These are phyloP conservation scores for Entomortierella beljakovae DNA, from an alignment of 192 early-diverging fungal genomes.

Conservation along the genomic window DNA sequence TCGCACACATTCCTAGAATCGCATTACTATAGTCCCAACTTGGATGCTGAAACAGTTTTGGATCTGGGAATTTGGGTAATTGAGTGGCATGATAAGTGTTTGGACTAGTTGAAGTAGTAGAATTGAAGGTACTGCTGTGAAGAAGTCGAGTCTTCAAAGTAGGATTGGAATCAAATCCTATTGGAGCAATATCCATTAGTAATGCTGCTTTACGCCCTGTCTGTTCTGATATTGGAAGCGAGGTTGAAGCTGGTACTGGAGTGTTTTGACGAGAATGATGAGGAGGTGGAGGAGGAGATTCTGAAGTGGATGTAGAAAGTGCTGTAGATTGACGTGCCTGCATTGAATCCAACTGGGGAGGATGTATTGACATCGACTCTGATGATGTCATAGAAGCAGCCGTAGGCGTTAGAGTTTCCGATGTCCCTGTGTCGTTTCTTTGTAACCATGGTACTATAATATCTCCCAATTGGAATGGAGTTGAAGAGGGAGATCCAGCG, in stretches of 20 bases:
- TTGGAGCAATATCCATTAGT: conserved; percentile 7
- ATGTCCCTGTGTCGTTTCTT: conserved; percentile 5
- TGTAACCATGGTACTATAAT: neutral
- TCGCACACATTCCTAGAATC: conserved; percentile 61
- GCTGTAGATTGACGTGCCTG: conserved; percentile 13
- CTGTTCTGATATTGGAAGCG: neutral
- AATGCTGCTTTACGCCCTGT: neutral
- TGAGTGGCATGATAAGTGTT: neutral
- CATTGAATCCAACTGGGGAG: neutral
- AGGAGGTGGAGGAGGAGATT: neutral
- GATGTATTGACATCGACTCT: neutral
- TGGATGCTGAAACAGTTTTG: neutral
- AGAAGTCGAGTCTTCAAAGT: conserved; percentile 7
- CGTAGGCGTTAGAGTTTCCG: conserved; percentile 8
- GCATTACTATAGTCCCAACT: conserved; percentile 63
- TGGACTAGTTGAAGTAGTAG: neutral
- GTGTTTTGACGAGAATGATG: neutral
- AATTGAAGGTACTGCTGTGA: neutral
- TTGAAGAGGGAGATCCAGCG: neutral
- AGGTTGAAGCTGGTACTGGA: neutral
- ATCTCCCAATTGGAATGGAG: neutral
- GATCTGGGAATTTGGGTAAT: neutral
- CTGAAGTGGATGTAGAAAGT: neutral
- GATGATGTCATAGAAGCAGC: conserved; percentile 1
- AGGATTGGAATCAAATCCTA: conserved; percentile 21